Evolutionary conservation across 371 early-diverging fungal species (phyloP).

Genomic region (Mortierella sp.): DNA sequence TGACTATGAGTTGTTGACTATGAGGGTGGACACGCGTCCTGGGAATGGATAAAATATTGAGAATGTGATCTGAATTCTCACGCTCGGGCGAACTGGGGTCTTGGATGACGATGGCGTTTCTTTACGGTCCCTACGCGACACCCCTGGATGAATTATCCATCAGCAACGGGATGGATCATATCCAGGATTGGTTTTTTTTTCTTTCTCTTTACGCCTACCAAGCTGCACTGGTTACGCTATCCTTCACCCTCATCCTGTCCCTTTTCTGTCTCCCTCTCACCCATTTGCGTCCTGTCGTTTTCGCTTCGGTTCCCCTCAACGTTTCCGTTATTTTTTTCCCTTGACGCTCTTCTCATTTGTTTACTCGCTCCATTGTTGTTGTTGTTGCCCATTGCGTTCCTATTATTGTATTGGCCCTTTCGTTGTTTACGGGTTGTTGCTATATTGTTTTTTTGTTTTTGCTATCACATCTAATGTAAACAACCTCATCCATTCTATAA

Average conservation of each 20-base stretch:
- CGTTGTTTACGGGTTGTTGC: background rate
- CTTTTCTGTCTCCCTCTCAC: background rate
- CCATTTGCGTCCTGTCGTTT: background rate
- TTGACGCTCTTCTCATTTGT: background rate
- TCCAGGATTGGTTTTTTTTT: background rate
- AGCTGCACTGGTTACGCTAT: background rate
- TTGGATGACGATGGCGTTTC: background rate
- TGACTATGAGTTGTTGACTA: background rate
- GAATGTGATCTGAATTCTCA: constrained; percentile 63
- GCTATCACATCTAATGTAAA: background rate
- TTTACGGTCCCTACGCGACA: background rate
- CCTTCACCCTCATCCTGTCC: background rate
- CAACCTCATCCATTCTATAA: background rate
- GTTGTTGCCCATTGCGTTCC: background rate
- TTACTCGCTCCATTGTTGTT: background rate
- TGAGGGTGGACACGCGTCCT: background rate
- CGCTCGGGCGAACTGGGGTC: constrained; percentile 59
- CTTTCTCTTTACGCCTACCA: background rate
- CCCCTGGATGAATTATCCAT: constrained; percentile 5
- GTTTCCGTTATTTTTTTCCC: background rate
- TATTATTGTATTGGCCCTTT: background rate
- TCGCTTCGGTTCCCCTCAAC: background rate
- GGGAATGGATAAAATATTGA: background rate
- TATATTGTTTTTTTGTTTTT: background rate
- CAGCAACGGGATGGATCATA: background rate